Base-by-base conservation (phyloP, 805 yeast species). In the Candida qinlingensis region DNA sequence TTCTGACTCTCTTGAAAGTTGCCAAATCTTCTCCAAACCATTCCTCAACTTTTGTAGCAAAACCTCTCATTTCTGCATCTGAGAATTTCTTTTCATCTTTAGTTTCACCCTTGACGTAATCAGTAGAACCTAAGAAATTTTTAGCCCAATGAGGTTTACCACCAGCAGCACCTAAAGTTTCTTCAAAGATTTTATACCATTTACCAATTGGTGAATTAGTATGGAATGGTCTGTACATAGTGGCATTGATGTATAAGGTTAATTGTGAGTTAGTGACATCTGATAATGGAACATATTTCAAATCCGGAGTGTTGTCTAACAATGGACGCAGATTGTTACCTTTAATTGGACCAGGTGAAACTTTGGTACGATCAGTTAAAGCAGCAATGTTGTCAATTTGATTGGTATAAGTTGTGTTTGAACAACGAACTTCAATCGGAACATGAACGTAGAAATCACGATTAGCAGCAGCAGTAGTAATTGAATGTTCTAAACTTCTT, bases 121-220 rank as follows among this genome's bases (percentile, higher is more conserved):
- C 65, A 3, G 62, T 58, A 4, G 77, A 69, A 1, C 96, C 96
- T 48, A 87, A 72, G 65, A 89, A 92, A 67, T 90, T 91, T 73
- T 92, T 92, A 13, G 99, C 99, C 99, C 99, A 92, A 66, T 92
- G 99, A 2, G 99, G 99, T 64, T 83, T 87, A 40, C 99, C 99
- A 36, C 86, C 90, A 30, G 85, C 90, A 29, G 79, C 81, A 44
- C 74, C 75, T 74, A 91, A 72, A 2, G 88, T 78, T 46, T 79
- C 77, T 67, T 92, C 99, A 66, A 92, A 92, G n/a, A 75, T 72
- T 44, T 77, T 76, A 68, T 78, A 92, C 97, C 97, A 92, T 55
- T 80, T 75, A 41, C 79, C 80, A 35, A 89, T 81, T 40, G 86
- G 83, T 9, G 90, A 83, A 59, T 82, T 77, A 48, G 79, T 76